A percentile compares a stretch with the other conserved stretches of the same genome.
phyloP scores from a whole-genome alignment of 2,329 filamentous ascomycete genomes.

The Epichloe baconii region DNA sequence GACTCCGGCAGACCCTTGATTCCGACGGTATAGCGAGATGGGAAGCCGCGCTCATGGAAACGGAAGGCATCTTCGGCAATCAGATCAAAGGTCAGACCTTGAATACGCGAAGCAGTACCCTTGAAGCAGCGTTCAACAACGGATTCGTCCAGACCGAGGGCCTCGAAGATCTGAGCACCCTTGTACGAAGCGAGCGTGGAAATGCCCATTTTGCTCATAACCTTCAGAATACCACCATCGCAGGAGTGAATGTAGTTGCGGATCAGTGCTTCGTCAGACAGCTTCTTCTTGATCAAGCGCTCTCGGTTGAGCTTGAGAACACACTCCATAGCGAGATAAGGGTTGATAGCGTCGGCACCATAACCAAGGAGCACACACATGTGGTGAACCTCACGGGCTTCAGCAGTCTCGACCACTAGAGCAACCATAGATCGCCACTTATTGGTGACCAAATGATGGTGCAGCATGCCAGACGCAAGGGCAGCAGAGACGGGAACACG shows the following conservation, averaged over 20 bases:
- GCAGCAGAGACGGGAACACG: constrained; percentile 78
- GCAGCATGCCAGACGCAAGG: constrained; percentile 82
- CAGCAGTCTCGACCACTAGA: constrained; percentile 79
- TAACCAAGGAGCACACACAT: constrained; percentile 98
- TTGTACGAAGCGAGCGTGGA: constrained; percentile 94
- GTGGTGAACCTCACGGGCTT: constrained; percentile 94
- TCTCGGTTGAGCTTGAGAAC: constrained; percentile 95
- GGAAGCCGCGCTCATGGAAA: constrained; percentile 88
- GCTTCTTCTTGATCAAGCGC: constrained; percentile 80
- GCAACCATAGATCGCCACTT: constrained; percentile 88
- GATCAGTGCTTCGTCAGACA: constrained; percentile 70
- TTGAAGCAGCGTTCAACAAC: constrained; percentile 93
- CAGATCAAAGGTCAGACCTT: constrained; percentile 83
- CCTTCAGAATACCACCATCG: constrained; percentile 91
- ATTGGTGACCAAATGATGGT: constrained; percentile 90
- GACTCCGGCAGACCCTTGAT: constrained; percentile 78
- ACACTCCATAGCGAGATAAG: constrained; percentile 90
- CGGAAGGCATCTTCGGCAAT: constrained; percentile 92
- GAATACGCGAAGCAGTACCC: constrained; percentile 86
- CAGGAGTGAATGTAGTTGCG: constrained; percentile 95
- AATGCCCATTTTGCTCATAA: constrained; percentile 99
- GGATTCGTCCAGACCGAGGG: constrained; percentile 79
- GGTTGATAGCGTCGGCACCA: constrained; percentile 86
- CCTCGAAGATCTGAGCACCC: constrained; percentile 95
- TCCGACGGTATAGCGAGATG: constrained; percentile 61